Base-by-base conservation (phyloP, 2,329 filamentous ascomycete species). In the Elsinoe ampelina region DNA sequence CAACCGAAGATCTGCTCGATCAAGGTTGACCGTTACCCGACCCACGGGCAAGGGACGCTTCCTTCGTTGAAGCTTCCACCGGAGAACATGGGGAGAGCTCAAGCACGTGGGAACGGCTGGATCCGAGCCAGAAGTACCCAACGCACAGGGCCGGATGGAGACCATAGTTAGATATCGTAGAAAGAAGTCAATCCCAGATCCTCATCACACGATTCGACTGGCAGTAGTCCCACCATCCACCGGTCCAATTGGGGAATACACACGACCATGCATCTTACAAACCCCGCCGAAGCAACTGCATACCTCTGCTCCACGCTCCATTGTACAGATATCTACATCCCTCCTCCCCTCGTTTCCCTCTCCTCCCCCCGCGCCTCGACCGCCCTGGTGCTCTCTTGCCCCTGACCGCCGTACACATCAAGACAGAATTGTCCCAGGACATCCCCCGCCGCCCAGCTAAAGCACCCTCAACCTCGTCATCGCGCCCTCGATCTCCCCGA, bases 401-500 rank as follows among this genome's bases (percentile, higher is more conserved):
- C 12, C 41, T 13, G 1, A n/a, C n/a, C n/a, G n/a, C 41, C 26
- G 5, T 30, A 26, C 22, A 26, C 6, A 26, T 26, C 22, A 10
- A 38, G 3, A 10, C n/a, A 3, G 11, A 10, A 12, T 48, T 20
- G 7, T 10, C 5, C 39, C 17, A 43, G 22, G 13, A 42, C 3
- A 42, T 13, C 26, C 22, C 15, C 6, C 4, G 19, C n/a, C 41
- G 5, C 13, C n/a, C n/a, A n/a, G n/a, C n/a, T n/a, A n/a, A n/a
- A n/a, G n/a, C n/a, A n/a, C 54, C 22, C 54, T 34, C 41, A 56
- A 56, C 19, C 42, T 56, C n/a, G 30, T 32, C 20, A 56, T 5
- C 38, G 19, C 32, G 1, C 13, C 54, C 75, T 95, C 89, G 74
- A 96, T 79, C 78, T 95, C 89, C 6, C 89, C 90, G 45, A 95